Evolutionary conservation across 2,329 filamentous ascomycete genomes (phyloP).

Genomic region (Aureobasidium sp.): DNA sequence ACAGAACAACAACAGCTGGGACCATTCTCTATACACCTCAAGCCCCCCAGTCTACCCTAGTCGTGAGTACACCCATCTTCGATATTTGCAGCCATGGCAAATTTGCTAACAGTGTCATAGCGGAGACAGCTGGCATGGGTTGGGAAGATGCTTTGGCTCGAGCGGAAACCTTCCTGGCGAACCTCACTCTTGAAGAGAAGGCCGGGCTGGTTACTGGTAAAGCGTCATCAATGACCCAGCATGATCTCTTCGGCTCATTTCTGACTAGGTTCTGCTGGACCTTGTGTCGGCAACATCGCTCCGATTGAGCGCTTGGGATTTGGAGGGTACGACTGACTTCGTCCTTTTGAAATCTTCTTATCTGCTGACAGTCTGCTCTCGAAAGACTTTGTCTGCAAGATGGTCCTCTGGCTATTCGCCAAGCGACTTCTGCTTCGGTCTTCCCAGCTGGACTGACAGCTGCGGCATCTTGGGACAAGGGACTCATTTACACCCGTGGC

Average conservation of each 20-base stretch:
- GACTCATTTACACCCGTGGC: conserved; percentile 29
- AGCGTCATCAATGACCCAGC: too few relatives aligned
- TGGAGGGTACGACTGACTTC: conserved; percentile 3
- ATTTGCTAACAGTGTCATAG: conserved; percentile 7
- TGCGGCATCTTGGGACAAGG: conserved; percentile 34
- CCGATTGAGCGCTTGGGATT: conserved; percentile 27
- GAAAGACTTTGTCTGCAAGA: conserved; percentile 34
- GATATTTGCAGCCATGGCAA: background rate
- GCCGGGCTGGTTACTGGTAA: conserved; percentile 22
- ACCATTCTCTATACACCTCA: conserved; percentile 22
- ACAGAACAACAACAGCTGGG: conserved; percentile 19
- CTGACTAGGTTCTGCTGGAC: conserved; percentile 17
- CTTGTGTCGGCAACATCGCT: conserved; percentile 56
- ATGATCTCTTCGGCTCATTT: background rate
- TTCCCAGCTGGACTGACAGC: conserved; percentile 35
- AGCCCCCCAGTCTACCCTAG: conserved; percentile 24
- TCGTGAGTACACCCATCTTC: conserved; percentile 19
- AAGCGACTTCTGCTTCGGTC: conserved; percentile 32
- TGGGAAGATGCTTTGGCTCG: conserved; percentile 22
- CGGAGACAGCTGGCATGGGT: conserved; percentile 22
- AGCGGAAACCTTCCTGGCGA: conserved; percentile 20
- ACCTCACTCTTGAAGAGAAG: conserved; percentile 23
- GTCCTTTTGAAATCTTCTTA: too few relatives aligned
- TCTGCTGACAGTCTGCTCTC: background rate
- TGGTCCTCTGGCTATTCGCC: conserved; percentile 35